Evolutionary conservation across 2,329 filamentous ascomycete species (phyloP), one percentile per base, ranked within the genome.

Genomic region (Bipolaris victoriae): DNA sequence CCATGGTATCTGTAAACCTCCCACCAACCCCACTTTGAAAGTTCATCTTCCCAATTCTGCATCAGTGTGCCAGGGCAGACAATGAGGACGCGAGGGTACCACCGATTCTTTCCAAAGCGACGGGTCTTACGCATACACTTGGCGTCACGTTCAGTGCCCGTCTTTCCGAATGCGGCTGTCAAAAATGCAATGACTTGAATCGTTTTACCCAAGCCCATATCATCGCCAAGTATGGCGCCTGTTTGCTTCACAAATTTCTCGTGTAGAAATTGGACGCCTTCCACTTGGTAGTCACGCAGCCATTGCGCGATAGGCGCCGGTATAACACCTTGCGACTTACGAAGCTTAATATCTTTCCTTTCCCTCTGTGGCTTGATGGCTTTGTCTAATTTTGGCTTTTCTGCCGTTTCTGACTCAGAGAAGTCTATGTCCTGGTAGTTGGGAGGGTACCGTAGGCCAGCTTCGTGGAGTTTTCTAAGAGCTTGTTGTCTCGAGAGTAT

Each of bases 171-270:
- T 0, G 92, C 93, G 1, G 88, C 92, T 0, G 92, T 91, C 20
- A 99, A 80, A 64, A 99, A 98, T 0, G 93, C 90, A 55, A 92
- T 95, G 24, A 99, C 91, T 75, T 99, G 95, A 2, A 99, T 91
- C 0, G 95, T 99, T 77, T 99, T 99, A 0, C 95, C 95, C 31
- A 99, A 78, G 18, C 95, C 95, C 95, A 99, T 99, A 70, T 99
- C 95, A 71, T 99, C 95, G 3, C 94, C 93, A 0, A 99, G 82
- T 20, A 99, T 90, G 1, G 90, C 92, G 1, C 95, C 95, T 66
- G 89, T 89, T 70, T 99, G 95, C 64, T 91, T 94, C 3, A 97
- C 89, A 71, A 98, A 98, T 20, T 91, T 84, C 58, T 91, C 86
- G 72, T 98, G 93, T 7, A 99, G 81, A 68, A 97, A 98, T 31